These are phyloP conservation scores for Plantago major DNA, from an alignment of 257 asterid species.

Conservation along the genomic window DNA sequence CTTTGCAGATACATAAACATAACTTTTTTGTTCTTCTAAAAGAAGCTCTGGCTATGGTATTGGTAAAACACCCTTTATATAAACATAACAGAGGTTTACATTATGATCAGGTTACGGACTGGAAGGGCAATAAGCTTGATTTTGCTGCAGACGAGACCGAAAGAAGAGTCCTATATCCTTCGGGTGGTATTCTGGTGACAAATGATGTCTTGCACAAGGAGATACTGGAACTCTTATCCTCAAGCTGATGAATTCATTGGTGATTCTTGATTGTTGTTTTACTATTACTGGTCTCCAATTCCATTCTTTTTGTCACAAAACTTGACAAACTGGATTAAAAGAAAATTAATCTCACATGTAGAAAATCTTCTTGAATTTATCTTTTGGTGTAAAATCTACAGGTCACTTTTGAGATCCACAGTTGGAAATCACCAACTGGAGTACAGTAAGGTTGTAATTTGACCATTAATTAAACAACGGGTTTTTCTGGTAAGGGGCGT, in stretches of 20 bases:
- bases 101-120: constrained; percentile 73
- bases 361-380: background rate
- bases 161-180: constrained; percentile 64
- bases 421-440: no score
- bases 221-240: constrained; percentile 52
- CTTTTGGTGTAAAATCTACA: background rate
- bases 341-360: background rate
- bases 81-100: background rate
- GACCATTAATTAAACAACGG: no score
- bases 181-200: constrained; percentile 74
- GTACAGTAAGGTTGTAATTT: no score
- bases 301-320: background rate
- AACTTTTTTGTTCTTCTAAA: no score
- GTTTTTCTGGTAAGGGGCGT: no score
- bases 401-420: no score
- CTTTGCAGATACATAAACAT: no score
- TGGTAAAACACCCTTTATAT: background rate
- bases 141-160: constrained; percentile 60
- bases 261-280: background rate
- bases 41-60: background rate
- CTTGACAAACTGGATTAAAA: background rate
- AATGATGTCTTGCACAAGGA: constrained; percentile 51
- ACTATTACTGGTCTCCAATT: constrained; percentile 6
- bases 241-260: constrained; percentile 23
- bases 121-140: constrained; percentile 67